Conservation (phyloP, 495 filamentous ascomycete species). For the Rusavskia elegans region DNA sequence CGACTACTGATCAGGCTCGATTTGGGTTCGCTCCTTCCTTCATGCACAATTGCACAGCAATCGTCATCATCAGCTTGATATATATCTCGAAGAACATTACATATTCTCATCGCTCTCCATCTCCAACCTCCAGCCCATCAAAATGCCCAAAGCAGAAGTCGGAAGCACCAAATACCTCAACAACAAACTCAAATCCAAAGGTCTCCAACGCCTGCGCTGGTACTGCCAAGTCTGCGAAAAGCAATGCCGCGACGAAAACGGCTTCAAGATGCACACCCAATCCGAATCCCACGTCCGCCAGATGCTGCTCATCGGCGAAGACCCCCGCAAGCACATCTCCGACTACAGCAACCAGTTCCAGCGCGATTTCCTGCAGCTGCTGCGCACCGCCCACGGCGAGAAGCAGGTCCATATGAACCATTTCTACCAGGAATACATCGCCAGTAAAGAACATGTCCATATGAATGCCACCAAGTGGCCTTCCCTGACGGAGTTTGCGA, state of each 20-base stretch:
- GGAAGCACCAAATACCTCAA: constrained; percentile 71
- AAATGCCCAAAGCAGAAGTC: constrained; percentile 83
- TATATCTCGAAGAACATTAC: too few relatives aligned
- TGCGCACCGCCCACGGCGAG: constrained; percentile 69
- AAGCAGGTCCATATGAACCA: constrained; percentile 75
- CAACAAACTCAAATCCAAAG: constrained; percentile 84
- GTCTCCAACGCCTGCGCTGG: constrained; percentile 72
- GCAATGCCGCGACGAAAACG: constrained; percentile 37
- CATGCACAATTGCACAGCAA: too few relatives aligned
- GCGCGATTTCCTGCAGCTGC: constrained; percentile 56
- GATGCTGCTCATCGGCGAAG: constrained; percentile 71
- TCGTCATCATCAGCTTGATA: too few relatives aligned
- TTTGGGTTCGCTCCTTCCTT: too few relatives aligned
- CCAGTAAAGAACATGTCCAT: constrained; percentile 70
- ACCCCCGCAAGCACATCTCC: constrained; percentile 63
- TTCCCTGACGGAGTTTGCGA: constrained; percentile 72
- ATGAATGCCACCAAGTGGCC: constrained; percentile 89
- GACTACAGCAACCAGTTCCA: constrained; percentile 64
- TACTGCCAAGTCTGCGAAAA: constrained; percentile 51
- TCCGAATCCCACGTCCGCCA: constrained; percentile 73
- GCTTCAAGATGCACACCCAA: constrained; percentile 53
- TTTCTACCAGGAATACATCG: constrained; percentile 84
- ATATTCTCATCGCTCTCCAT: too few relatives aligned
- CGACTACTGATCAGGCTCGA: too few relatives aligned
- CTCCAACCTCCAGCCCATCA: neutral